A percentile compares a stretch with the other conserved stretches of the same genome.
Conservation (phyloP, 805 yeast genomes). For the Ogataea paradorogensis region DNA sequence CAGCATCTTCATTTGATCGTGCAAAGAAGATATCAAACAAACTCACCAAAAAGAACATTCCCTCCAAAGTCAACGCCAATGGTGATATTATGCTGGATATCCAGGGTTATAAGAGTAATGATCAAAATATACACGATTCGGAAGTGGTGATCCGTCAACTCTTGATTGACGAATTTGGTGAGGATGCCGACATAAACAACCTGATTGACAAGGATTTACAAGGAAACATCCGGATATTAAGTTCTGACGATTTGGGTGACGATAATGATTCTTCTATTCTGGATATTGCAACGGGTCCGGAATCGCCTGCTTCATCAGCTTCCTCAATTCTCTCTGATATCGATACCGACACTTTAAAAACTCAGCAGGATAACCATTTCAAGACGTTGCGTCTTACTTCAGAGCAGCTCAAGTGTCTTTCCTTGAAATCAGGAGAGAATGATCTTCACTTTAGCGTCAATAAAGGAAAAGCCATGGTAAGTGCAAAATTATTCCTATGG, state of each 20-base stretch:
- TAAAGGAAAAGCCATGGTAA: conserved; percentile 74
- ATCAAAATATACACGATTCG: conserved; percentile 69
- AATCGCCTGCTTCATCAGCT: conserved; percentile 22
- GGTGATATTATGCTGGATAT: conserved; percentile 91
- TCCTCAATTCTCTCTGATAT: conserved; percentile 27
- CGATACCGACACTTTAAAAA: conserved; percentile 23
- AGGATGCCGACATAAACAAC: conserved; percentile 42
- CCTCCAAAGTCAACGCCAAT: conserved; percentile 80
- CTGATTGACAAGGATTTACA: conserved; percentile 56
- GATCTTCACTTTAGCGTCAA: conserved; percentile 75
- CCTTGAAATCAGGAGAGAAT: conserved; percentile 76
- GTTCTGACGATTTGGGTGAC: conserved; percentile 24
- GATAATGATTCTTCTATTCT: conserved; percentile 15
- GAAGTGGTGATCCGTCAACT: conserved; percentile 73
- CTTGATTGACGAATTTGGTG: conserved; percentile 71
- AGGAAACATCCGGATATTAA: conserved; percentile 61
- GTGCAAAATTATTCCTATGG: conserved; percentile 80
- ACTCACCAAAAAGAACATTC: conserved; percentile 71
- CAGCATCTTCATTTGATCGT: conserved; percentile 41
- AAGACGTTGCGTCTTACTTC: conserved; percentile 88
- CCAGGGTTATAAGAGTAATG: conserved; percentile 92
- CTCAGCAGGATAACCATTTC: conserved; percentile 46
- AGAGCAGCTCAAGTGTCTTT: conserved; percentile 75
- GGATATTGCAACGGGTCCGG: conserved; percentile 10
- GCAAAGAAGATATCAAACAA: conserved; percentile 63